Base-by-base conservation (phyloP, 2,329 filamentous ascomycete species). In the Alternaria angustiovoidea region DNA sequence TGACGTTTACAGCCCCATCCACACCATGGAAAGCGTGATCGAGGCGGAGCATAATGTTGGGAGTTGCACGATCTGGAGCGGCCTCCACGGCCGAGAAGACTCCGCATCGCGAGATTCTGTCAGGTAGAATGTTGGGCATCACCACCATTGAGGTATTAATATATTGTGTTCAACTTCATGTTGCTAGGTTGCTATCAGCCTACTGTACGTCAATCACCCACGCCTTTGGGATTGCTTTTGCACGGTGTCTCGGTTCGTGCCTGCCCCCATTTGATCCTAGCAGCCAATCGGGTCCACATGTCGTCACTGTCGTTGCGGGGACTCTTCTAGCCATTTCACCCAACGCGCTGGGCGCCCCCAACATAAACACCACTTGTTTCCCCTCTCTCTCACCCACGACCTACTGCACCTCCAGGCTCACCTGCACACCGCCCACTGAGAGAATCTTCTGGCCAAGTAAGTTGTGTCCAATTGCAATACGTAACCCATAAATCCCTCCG, bases 251-350 rank as follows among this genome's bases (percentile, higher is more conserved):
- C 58, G 34, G 57, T 59, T 63, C 39, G 57, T 57, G 54, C 61
- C 57, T 67, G 57, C 53, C 47, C 26, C 34, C 43, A 51, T 39
- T 49, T 18, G 38, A 24, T 53, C 44, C 24, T 68, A 59, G 64
- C 63, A 59, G 34, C 72, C 71, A 74, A 75, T 72, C 59, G 63
- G 66, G 62, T 58, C 47, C 54, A 54, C 62, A 56, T 20, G 69
- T 67, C 71, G 72, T 77, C 74, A 76, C 73, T 69, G 71, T 68
- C 42, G 20, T 22, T 62, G 67, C 66, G 69, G 68, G 69, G 69
- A 67, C 56, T 55, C 49, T 52, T 20, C 39, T 36, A 47, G 67
- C 66, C 71, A 72, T 61, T 71, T 65, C 65, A 68, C 64, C 52
- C 56, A 44, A 46, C 62, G 62, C 64, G 66, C 63, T 36, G 32